phyloP scores from a whole-genome alignment of 2,329 filamentous ascomycete species.

The Fusarium concolor region DNA sequence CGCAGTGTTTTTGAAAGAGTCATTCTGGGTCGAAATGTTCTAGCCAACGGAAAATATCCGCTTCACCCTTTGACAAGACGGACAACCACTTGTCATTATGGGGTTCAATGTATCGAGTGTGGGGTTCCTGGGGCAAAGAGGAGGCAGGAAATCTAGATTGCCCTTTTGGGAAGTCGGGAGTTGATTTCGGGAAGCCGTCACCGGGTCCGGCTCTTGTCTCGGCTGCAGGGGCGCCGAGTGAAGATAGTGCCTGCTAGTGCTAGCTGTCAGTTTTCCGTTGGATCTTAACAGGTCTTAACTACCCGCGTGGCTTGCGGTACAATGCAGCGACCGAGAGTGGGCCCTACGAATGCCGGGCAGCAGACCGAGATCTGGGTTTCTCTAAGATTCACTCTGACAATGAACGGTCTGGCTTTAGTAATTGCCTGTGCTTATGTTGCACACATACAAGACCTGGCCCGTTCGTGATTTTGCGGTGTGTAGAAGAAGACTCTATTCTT shows the following conservation, averaged over 20 bases:
- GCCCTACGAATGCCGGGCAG: constrained; percentile 23
- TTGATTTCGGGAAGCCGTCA: constrained; percentile 46
- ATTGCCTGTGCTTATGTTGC: not conserved
- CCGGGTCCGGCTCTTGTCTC: constrained; percentile 44
- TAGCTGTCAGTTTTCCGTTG: fast-evolving
- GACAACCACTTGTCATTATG: constrained; percentile 33
- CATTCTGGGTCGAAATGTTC: constrained; percentile 4
- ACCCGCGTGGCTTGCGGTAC: not conserved
- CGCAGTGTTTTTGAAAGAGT: not conserved
- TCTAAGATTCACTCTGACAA: constrained; percentile 8
- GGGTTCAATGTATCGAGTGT: constrained; percentile 34
- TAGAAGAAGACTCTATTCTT: no score
- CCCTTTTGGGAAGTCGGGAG: constrained; percentile 47
- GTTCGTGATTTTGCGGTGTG: no score
- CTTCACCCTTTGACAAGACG: constrained; percentile 13
- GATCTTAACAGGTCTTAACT: constrained; percentile 23
- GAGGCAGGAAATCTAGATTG: constrained; percentile 33
- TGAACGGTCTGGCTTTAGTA: constrained; percentile 1
- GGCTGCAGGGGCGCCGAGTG: constrained; percentile 20
- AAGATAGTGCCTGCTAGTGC: constrained; percentile 20
- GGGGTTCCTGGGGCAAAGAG: constrained; percentile 45
- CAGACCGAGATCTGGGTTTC: constrained; percentile 24
- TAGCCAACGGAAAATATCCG: constrained; percentile 17
- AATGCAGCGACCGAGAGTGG: constrained; percentile 13
- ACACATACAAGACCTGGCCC: not conserved